Evolutionary conservation across 2,329 filamentous ascomycete genomes (phyloP), one percentile per base, ranked within the genome.

Genomic region (Thelonectria rubi): DNA sequence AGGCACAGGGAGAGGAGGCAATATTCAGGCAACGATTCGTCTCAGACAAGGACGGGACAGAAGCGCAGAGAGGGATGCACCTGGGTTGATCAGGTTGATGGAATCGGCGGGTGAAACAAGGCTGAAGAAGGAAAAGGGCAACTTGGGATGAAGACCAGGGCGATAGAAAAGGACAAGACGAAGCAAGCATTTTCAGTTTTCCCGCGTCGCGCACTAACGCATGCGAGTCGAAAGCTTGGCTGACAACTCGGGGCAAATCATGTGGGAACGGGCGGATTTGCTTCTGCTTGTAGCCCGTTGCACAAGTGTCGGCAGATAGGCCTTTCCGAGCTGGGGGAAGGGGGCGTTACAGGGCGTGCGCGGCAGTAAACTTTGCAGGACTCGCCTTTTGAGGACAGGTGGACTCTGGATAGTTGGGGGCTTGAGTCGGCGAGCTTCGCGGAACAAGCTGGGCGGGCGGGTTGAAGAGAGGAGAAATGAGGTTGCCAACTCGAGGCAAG

Each of bases 231-330:
- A 55, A 39, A 54, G 45, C 53, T 55, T 55, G 45, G 50, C 47
- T 45, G 58, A 55, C 69, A 70, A 60, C 66, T 70, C 49, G 47
- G 30, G 54, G 40, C 54, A 62, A 53, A 32, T 37, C 26, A 46
- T 12, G n/a, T 30, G 56, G 49, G 40, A 54, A 53, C 24, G 54
- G 53, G 34, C 52, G 26, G 10, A 30, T 9, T 30, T 30, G 26
- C 26, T 9, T 30, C 26, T 51, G 50, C 34, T 37, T 56, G 49
- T 52, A 56, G 50, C 49, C 47, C 43, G 65, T 62, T 59, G 63
- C 57, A 67, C 58, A 59, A 53, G 56, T 48, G 54, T 47, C 47
- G 61, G 59, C 45, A 57, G 48, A 43, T 43, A 49, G 45, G 20
- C 49, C 43, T 12, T 37, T 15, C 34, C 34, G 20, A 52, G 24